Percentiles rank a stretch among this genome's conserved stretches.
Conservation (phyloP, 805 yeast species). For the Wickerhamiella bombiphila region DNA sequence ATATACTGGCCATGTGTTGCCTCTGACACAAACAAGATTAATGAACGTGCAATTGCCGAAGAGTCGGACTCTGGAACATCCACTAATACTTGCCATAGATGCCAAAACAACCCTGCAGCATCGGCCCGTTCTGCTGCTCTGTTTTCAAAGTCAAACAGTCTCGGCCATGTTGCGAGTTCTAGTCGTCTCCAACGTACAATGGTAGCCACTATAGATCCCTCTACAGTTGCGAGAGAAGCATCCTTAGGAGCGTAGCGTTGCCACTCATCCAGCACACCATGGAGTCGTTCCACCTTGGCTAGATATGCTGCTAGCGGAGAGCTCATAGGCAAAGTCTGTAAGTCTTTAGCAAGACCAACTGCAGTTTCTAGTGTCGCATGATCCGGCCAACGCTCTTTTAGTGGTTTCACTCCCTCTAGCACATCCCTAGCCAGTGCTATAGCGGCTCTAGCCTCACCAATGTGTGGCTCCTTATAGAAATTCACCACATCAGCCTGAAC, state of each 20-base stretch:
- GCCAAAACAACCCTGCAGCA: constrained; percentile 73
- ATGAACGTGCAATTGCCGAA: constrained; percentile 35
- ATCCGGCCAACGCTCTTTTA: constrained; percentile 77
- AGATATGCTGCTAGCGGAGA: constrained; percentile 67
- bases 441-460: constrained; percentile 48
- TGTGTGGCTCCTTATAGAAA: constrained; percentile 53
- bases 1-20: constrained; percentile 63
- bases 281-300: constrained; percentile 74
- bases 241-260: constrained; percentile 76
- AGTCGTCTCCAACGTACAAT: constrained; percentile 85
- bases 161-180: constrained; percentile 76
- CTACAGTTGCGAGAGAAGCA: constrained; percentile 44
- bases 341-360: constrained; percentile 36
- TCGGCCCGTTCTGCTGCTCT: constrained; percentile 28
- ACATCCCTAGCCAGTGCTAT: constrained; percentile 33
- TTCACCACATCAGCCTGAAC: constrained; percentile 28
- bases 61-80: constrained; percentile 27
- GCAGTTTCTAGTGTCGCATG: constrained; percentile 67
- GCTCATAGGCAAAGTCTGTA: constrained; percentile 42
- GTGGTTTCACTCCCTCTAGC: constrained; percentile 30
- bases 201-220: constrained; percentile 45
- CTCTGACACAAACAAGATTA: constrained; percentile 62
- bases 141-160: constrained; percentile 49
- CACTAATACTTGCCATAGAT: constrained; percentile 61
- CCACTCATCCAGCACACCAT: constrained; percentile 79